These are phyloP conservation scores for Mitragyna speciosa DNA, from an alignment of 257 asterid species.

Conservation along the genomic window DNA sequence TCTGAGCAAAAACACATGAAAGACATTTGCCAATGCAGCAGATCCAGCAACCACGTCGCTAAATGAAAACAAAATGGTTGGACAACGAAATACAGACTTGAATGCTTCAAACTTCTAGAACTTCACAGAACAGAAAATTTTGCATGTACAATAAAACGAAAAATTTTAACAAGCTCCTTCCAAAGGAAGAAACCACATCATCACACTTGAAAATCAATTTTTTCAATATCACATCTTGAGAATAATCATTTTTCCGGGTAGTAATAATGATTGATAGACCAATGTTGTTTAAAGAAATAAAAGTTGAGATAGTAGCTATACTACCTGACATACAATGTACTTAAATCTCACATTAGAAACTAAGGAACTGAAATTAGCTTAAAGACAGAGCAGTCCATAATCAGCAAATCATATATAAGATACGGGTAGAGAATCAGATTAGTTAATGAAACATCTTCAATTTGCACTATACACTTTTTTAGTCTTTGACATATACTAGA, in stretches of 20 bases:
- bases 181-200: neutral
- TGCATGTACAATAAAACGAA: conserved; percentile 10
- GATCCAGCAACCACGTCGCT: conserved; percentile 94
- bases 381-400: neutral
- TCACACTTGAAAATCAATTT: neutral
- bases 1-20: conserved; percentile 93
- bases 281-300: neutral
- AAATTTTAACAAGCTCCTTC: neutral
- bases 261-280: neutral
- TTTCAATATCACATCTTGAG: neutral
- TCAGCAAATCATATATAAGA: neutral
- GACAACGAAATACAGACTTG: neutral
- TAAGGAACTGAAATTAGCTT: neutral
- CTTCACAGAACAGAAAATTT: neutral
- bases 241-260: neutral
- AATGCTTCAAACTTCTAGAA: neutral
- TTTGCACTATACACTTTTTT: neutral
- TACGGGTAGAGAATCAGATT: neutral
- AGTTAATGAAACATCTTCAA: neutral
- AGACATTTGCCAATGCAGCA: conserved; percentile 95
- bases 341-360: neutral
- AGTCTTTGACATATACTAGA: conserved; percentile 2
- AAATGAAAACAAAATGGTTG: conserved; percentile 38
- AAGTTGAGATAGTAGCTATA: neutral
- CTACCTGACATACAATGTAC: neutral